Base-by-base conservation (phyloP, 2,329 filamentous ascomycete species). In the Fusarium odoratissimum region DNA sequence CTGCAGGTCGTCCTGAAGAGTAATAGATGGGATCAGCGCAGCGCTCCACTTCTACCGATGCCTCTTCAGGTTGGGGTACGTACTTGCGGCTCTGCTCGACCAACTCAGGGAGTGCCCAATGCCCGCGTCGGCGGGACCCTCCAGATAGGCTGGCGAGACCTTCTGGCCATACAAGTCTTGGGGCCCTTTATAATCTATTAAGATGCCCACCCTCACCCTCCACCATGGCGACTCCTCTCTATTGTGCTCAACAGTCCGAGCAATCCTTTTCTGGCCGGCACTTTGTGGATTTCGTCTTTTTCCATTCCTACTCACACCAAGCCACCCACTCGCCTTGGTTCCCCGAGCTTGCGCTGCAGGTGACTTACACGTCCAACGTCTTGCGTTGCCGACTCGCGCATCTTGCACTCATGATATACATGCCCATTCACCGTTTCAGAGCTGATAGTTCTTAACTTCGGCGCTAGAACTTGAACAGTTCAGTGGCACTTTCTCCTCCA, bases 191-290 rank as follows among this genome's bases (percentile, higher is more conserved):
- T 57, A 48, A 71, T 45, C 31, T 49, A 48, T 73, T 67, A 73
- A 73, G 63, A 62, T 71, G 70, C 35, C 55, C 55, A 38, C 46
- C 56, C 52, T 67, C 70, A 45, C 70, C 70, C 66, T 60, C 61
- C 61, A 64, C n/a, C 48, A 73, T 60, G 54, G 25, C 44, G 28
- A 37, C 30, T 60, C 41, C 17, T 44, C 40, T 60, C 40, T 30
- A 28, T 60, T 57, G 25, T 38, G 16, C 28, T 42, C 42, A 60
- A 30, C 54, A 44, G 13, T 23, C 48, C 55, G 40, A 64, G 16
- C 35, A 60, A 41, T 17, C 31, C 31, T 30, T 56, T 33, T 37
- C 40, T 30, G n/a, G 17, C 21, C 48, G 23, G 8, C 23, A 44
- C 19, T 45, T 25, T 28, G 12, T 21, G 33, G 13, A n/a, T 31